Evolutionary conservation across 139 green algal genomes (phyloP).

Genomic region (Gonium pectorale): DNA sequence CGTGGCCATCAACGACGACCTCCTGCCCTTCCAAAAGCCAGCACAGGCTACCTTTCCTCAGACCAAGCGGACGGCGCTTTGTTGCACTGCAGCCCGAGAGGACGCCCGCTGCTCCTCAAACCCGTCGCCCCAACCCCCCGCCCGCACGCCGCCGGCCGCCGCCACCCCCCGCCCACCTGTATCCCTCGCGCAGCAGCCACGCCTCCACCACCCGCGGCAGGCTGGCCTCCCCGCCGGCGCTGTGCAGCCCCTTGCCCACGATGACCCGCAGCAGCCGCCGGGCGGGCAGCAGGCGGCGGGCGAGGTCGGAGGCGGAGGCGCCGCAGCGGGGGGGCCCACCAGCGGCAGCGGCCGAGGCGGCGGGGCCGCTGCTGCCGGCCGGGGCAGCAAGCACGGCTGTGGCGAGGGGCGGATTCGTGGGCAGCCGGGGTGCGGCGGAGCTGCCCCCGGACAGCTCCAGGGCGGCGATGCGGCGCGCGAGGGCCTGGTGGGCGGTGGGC

Average conservation of each 20-base stretch:
- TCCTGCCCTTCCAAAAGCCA: background rate
- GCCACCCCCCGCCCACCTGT: background rate
- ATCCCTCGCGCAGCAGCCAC: background rate
- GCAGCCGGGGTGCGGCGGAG: no score
- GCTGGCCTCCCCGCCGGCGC: slow-evolving; percentile 26
- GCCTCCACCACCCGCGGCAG: slow-evolving; percentile 32
- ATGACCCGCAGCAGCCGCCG: slow-evolving; percentile 33
- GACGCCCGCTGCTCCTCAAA: no score
- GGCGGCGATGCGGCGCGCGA: background rate
- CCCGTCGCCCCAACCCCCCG: no score
- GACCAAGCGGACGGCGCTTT: no score
- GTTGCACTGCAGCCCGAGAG: background rate
- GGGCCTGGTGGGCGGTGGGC: no score
- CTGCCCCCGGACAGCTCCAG: background rate
- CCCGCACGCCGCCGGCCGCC: no score
- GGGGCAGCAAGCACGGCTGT: no score
- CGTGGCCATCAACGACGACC: no score
- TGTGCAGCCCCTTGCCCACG: slow-evolving; percentile 37
- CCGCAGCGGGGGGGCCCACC: background rate
- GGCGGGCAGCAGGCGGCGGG: background rate
- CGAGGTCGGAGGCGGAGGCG: background rate
- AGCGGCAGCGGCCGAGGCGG: background rate
- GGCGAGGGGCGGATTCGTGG: no score
- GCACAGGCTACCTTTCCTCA: background rate
- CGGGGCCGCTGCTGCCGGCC: background rate